Percentiles rank a stretch among this genome's conserved stretches.
Evolutionary conservation across 805 yeast genomes (phyloP).

Genomic region (Ogataea siamensis): DNA sequence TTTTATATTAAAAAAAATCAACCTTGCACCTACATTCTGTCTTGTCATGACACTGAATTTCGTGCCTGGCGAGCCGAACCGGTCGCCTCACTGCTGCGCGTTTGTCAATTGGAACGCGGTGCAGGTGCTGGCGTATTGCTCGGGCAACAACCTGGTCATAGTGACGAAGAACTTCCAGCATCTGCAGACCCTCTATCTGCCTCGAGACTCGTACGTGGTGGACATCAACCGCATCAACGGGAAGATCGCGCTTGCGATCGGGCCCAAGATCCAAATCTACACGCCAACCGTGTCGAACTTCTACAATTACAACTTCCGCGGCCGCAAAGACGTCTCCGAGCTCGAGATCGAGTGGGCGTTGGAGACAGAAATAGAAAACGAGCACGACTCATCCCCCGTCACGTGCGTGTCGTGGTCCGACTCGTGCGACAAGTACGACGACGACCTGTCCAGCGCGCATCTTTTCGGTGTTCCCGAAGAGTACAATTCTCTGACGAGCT

Average conservation of each 20-base stretch:
- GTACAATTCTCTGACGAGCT: conserved; percentile 35
- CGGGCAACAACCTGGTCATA: conserved; percentile 83
- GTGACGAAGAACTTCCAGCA: conserved; percentile 49
- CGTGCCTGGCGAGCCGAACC: conserved; percentile 84
- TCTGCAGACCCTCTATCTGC: conserved; percentile 75
- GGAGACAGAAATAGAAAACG: conserved; percentile 28
- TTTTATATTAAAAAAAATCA: neutral
- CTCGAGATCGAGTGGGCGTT: conserved; percentile 33
- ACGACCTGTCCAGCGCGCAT: conserved; percentile 26
- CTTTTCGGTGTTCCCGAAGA: conserved; percentile 34
- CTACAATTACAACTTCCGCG: conserved; percentile 34
- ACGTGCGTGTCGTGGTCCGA: conserved; percentile 38
- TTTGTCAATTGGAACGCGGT: conserved; percentile 66
- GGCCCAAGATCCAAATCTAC: conserved; percentile 44
- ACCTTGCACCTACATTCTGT: conserved; percentile 5
- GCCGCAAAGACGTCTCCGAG: conserved; percentile 32
- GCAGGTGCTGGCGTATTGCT: conserved; percentile 69
- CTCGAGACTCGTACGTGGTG: conserved; percentile 62
- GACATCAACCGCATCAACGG: conserved; percentile 65
- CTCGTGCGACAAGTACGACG: conserved; percentile 30
- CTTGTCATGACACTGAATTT: conserved; percentile 57
- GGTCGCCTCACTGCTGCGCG: conserved; percentile 50
- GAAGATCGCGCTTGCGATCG: conserved; percentile 53
- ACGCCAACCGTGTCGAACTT: conserved; percentile 55
- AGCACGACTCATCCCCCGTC: conserved; percentile 24